Conservation (phyloP, 1,139 yeast species). For the Kodamaea arcana region DNA sequence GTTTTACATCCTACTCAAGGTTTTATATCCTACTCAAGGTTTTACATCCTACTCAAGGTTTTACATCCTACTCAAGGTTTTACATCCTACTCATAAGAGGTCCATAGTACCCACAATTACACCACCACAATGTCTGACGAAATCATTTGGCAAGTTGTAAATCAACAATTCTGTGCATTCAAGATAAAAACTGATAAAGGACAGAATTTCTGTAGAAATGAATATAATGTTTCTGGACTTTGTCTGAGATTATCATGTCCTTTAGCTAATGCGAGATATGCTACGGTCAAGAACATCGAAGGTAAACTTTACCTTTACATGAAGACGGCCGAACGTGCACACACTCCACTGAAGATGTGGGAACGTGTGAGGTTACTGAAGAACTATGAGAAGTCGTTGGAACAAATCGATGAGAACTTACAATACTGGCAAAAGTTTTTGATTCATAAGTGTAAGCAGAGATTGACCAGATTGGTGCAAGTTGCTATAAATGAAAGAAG, state of each 20-base stretch:
- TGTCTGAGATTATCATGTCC: slow-evolving; percentile 95
- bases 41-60: too few species aligned
- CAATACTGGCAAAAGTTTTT: slow-evolving; percentile 91
- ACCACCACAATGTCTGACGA: slow-evolving; percentile 43
- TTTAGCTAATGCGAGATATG: slow-evolving; percentile 90
- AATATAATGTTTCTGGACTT: slow-evolving; percentile 84
- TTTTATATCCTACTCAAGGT: too few species aligned
- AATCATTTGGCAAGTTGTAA: slow-evolving; percentile 88
- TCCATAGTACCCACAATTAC: too few species aligned
- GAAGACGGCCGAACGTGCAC: slow-evolving; percentile 97
- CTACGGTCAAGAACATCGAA: slow-evolving; percentile 85
- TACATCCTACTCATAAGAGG: too few species aligned
- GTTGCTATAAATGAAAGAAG: slow-evolving; percentile 96
- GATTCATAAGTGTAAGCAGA: slow-evolving; percentile 90
- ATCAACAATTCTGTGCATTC: slow-evolving; percentile 86
- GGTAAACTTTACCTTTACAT: slow-evolving; percentile 87
- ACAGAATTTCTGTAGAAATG: slow-evolving; percentile 83
- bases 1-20: too few species aligned
- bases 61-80: too few species aligned
- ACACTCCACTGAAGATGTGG: slow-evolving; percentile 91
- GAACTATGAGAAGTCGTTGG: slow-evolving; percentile 81
- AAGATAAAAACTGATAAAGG: slow-evolving; percentile 76
- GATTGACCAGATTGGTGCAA: slow-evolving; percentile 90
- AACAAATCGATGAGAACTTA: slow-evolving; percentile 81
- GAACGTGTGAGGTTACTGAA: slow-evolving; percentile 86